These are phyloP conservation scores for Pulveroboletus sp. DNA, from an alignment of 768 basidiomycete species.

Conservation along the genomic window DNA sequence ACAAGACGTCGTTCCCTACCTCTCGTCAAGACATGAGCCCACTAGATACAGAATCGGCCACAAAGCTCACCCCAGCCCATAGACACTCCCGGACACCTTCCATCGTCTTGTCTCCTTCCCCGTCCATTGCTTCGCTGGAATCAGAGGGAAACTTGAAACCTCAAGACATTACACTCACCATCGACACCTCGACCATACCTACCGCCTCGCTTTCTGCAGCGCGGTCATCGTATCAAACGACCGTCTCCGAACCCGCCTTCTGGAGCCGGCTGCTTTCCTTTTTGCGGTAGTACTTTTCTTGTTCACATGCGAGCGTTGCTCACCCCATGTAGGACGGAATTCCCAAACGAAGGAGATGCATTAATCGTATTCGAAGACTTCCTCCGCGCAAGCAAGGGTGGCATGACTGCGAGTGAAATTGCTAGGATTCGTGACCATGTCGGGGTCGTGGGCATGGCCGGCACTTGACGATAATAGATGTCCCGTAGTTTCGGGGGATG, in stretches of 20 bases:
- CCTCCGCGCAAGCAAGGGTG: conserved; percentile 74
- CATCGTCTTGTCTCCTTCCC: conserved; percentile 74
- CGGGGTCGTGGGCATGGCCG: conserved; percentile 86
- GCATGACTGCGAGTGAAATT: conserved; percentile 78
- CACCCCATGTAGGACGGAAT: conserved; percentile 47
- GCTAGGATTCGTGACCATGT: conserved; percentile 88
- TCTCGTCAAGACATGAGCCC: conserved; percentile 17
- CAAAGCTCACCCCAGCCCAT: conserved; percentile 29
- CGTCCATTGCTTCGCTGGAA: conserved; percentile 42
- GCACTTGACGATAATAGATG: conserved; percentile 41
- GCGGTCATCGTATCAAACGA: conserved; percentile 32
- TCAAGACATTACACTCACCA: conserved; percentile 61
- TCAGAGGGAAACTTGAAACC: conserved; percentile 38
- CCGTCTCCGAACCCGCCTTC: conserved; percentile 73
- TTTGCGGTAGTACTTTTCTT: conserved; percentile 40
- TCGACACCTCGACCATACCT: conserved; percentile 53
- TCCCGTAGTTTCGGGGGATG: conserved; percentile 5
- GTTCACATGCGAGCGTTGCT: neutral
- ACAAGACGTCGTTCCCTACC: conserved; percentile 31
- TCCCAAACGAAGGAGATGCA: conserved; percentile 58
- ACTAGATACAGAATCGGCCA: conserved; percentile 17
- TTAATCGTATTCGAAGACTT: conserved; percentile 81
- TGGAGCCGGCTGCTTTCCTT: conserved; percentile 71
- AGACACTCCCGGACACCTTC: conserved; percentile 68
- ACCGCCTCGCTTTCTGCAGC: conserved; percentile 37